Evolutionary conservation across 2,329 filamentous ascomycete species (phyloP), one percentile per base, ranked within the genome.

Genomic region (Monosporascus sp.): DNA sequence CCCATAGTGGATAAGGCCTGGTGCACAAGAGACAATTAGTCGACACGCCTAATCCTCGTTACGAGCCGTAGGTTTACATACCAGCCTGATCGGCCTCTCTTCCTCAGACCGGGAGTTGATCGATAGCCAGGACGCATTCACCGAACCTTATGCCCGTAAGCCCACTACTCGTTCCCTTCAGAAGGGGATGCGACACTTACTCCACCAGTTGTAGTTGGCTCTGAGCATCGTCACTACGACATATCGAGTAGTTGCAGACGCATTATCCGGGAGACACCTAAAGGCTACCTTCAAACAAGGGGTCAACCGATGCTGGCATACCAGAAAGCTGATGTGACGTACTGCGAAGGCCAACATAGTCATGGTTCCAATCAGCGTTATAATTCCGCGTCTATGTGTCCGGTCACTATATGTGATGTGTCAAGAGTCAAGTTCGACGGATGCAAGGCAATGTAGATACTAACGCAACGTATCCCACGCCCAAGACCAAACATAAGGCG

Each of bases 121-220:
- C 18, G 48, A 50, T 20, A 50, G 38, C 37, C 48, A 50, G n/a
- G 48, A 50, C 15, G 27, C 37, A 34, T 50, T 50, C 14, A 50
- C 18, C n/a, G 48, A 50, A 20, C 22, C 38, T 50, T 11, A 39
- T 36, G 8, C 6, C 17, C 31, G 24, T 31, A 36, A 47, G 18
- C 45, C 25, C 8, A 27, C 18, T 20, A 31, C 45, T 2, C 18
- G 5, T 4, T 18, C 17, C 25, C 7, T 39, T 31, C 14, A 50
- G 34, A 20, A 27, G 24, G 27, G 27, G 27, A 31, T 31, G 11
- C 14, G 9, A 20, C 25, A 41, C 48, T 41, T 5, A 50, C 48
- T 39, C 48, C 48, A 50, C 48, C 48, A 50, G 25, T 41, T 36
- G 37, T 20, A 50, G 22, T 50, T 50, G 9, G 7, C 48, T 36